Evolutionary conservation across 2,329 filamentous ascomycete species (phyloP).

Genomic region (Aspergillus proliferans): DNA sequence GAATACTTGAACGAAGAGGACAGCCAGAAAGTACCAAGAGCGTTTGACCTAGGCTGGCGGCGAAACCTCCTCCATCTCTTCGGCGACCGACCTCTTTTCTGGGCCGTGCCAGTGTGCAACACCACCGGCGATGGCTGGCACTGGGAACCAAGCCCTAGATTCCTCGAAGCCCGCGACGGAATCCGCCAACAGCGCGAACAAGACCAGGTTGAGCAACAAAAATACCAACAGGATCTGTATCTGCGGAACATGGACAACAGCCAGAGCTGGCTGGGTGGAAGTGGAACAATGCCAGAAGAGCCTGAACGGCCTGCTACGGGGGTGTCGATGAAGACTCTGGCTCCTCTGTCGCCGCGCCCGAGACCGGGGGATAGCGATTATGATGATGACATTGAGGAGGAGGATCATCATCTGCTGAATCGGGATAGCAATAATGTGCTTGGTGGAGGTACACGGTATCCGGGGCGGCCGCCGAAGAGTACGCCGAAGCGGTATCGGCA

Average conservation of each 20-base stretch:
- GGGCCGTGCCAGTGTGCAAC: slow-evolving; percentile 74
- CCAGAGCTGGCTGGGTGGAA: slow-evolving; percentile 18
- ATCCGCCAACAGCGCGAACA: slow-evolving; percentile 25
- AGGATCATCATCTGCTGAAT: slow-evolving; percentile 5
- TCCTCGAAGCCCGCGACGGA: slow-evolving; percentile 56
- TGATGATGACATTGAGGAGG: slow-evolving; percentile 24
- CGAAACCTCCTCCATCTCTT: slow-evolving; percentile 77
- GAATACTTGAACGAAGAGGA: slow-evolving; percentile 87
- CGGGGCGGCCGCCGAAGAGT: background rate
- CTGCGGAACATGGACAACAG: slow-evolving; percentile 28
- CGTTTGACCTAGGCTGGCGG: slow-evolving; percentile 82
- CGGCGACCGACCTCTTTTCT: slow-evolving; percentile 64
- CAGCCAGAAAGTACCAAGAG: slow-evolving; percentile 79
- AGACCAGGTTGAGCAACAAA: slow-evolving; percentile 23
- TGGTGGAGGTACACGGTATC: background rate
- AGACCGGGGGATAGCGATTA: slow-evolving; percentile 30
- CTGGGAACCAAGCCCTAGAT: slow-evolving; percentile 80
- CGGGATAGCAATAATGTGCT: background rate
- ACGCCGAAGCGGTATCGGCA: background rate
- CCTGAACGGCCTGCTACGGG: slow-evolving; percentile 33
- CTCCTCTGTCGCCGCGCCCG: slow-evolving; percentile 33
- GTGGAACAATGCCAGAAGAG: slow-evolving; percentile 9
- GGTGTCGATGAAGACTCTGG: slow-evolving; percentile 39
- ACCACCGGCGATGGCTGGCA: slow-evolving; percentile 89
- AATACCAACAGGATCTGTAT: slow-evolving; percentile 31